Conservation (phyloP, 148 eudicot species). For the Fagopyrum esculentum region DNA sequence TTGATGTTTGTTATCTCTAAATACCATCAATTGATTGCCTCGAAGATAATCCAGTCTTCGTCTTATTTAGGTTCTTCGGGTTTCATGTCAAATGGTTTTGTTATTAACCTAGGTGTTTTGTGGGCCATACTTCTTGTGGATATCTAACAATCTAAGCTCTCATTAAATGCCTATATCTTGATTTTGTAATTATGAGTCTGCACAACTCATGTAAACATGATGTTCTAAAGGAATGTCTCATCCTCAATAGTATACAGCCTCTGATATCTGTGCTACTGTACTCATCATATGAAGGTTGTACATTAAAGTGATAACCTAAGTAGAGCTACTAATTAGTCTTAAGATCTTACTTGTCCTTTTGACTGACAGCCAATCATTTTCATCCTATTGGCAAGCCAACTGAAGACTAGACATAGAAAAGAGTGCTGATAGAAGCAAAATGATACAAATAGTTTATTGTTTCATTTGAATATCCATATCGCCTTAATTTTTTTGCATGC, state of each 20-base stretch:
- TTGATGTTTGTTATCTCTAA: conserved; percentile 9
- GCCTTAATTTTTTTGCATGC: background rate
- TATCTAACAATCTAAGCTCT: background rate
- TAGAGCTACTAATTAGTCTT: background rate
- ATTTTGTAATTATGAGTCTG: background rate
- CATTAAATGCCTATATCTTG: background rate
- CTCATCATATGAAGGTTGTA: background rate
- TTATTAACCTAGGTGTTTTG: background rate
- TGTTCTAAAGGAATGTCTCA: background rate
- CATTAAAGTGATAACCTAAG: background rate
- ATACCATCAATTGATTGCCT: background rate
- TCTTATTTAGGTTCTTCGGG: background rate
- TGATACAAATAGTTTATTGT: background rate
- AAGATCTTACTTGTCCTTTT: background rate
- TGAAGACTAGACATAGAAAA: background rate
- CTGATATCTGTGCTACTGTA: background rate
- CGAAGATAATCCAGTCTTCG: background rate
- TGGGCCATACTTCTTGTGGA: background rate
- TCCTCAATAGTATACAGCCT: background rate
- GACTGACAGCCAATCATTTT: conserved; percentile 1
- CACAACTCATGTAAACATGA: background rate
- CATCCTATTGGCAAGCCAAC: background rate
- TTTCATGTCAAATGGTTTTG: background rate
- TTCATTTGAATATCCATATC: background rate
- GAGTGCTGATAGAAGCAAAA: background rate